Evolutionary conservation across 805 yeast genomes (phyloP), one percentile per base, ranked within the genome.

Genomic region (Scheffersomyces ergatensis): DNA sequence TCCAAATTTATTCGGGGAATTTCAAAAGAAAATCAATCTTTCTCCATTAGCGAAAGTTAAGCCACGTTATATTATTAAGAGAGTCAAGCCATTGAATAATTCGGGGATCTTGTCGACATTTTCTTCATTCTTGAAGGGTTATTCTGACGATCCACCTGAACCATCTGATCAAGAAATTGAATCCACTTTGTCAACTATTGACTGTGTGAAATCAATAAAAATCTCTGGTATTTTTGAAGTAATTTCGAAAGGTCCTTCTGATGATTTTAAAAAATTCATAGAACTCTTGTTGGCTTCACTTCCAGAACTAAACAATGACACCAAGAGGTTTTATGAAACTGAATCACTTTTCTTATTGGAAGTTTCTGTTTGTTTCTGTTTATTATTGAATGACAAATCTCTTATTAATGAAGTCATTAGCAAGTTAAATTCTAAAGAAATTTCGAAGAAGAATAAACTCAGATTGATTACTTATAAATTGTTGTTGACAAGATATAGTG

Each of bases 111-210:
- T 93, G 40, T 86, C 96, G 0, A 86, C 98, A 0, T 83, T 93
- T 52, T 89, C 97, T 1, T 88, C 96, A 0, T 92, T 89, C 54
- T 76, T 93, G 62, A 87, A 93, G 47, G 93, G 97, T 15, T 78
- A 83, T 43, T 72, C 84, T 1, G 97, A 89, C 53, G 95, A 88
- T 39, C 81, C 86, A 3, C 83, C 85, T 0, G 98, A 92, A 60
- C 99, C 99, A 11, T 78, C 95, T 2, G 95, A 87, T 42, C 96
- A 88, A 54, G 97, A 92, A 51, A 83, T 93, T 37, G 96, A 89
- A 47, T 77, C 87, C 4, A 87, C 98, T 0, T 60, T 85, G 12
- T 82, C 89, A 4, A 85, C 97, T 0, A 65, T 84, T 33, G 96
- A 90, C 49, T 92, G 97, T 57, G 73, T 92, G 38, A 78, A 78